Percentiles rank a stretch among this genome's conserved stretches.
Conservation (phyloP, 371 early-diverging fungal species). For the Mucor sp. region DNA sequence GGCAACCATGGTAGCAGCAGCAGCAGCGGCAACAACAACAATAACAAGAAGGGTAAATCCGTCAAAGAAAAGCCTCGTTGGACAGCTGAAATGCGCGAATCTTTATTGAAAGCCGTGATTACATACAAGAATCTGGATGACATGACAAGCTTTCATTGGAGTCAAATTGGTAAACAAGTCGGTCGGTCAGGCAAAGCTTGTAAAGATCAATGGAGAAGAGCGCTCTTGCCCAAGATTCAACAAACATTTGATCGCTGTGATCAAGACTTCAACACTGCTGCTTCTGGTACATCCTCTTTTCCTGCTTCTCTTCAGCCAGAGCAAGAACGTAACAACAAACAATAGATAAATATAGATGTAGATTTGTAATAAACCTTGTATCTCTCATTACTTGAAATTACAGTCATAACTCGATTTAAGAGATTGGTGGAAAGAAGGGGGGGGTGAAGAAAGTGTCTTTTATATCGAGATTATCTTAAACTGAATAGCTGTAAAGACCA, state of each 20-base stretch:
- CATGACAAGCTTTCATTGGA: conserved; percentile 43
- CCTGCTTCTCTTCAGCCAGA: not conserved
- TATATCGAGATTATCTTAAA: too few relatives aligned
- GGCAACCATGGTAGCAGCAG: not conserved
- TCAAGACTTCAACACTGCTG: too few relatives aligned
- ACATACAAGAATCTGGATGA: conserved; percentile 35
- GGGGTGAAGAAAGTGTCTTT: too few relatives aligned
- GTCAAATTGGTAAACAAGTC: conserved; percentile 24
- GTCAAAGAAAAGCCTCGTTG: conserved; percentile 36
- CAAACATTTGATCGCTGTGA: conserved; percentile 1
- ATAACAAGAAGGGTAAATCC: not conserved
- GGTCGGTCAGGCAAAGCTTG: conserved; percentile 41
- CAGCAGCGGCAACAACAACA: too few relatives aligned
- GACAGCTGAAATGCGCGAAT: conserved; percentile 19
- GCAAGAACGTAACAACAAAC: not conserved
- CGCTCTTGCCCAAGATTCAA: conserved; percentile 26
- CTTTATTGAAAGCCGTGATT: conserved; percentile 31
- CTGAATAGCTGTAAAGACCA: too few relatives aligned
- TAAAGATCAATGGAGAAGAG: conserved; percentile 52
- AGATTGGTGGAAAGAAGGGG: too few relatives aligned
- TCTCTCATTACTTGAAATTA: too few relatives aligned
- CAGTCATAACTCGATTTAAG: too few relatives aligned
- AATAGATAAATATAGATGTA: not conserved
- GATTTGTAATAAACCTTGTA: not conserved
- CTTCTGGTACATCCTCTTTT: not conserved